Evolutionary conservation across 2,329 filamentous ascomycete species (phyloP), one percentile per base, ranked within the genome.

Genomic region (Stemphylium beticola): DNA sequence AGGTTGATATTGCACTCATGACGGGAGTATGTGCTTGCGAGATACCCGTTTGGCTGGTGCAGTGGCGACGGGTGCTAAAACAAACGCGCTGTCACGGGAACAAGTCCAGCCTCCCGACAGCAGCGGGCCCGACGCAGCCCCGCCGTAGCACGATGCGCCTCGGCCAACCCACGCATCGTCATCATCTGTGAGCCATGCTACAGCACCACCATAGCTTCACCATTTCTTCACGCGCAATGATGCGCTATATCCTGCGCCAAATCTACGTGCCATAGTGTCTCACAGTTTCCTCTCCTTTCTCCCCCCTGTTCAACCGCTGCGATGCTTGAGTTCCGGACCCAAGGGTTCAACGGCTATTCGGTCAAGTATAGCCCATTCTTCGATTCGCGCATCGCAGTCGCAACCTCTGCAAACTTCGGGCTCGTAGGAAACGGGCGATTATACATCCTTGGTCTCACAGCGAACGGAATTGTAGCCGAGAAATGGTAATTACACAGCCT

Each of bases 281-380:
- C 32, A 11, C 4, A 22, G 1, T 33, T 32, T 29, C 14, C 32
- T 4, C 12, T 6, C 9, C 6, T 18, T 2, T 6, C 33, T 18
- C 12, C 12, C 29, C 20, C 20, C 4, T n/a, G 38, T 15, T 14
- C n/a, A 31, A 40, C 20, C 33, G 29, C 34, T 68, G 79, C 60
- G 49, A 97, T 98, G 92, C 88, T 98, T 67, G 92, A 97, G 78
- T 98, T 91, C 79, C 89, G 91, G 61, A 98, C 95, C 18, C 85
- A 91, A 73, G 95, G 95, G 69, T 98, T 87, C 83, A 96, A 98
- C 77, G 93, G 93, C 69, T 97, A 96, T 79, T 91, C 91, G 65
- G 92, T 97, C 77, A 96, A 97, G 79, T 99, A 98, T 82, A 98
- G 93, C 51, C 95, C 95, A 6, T 99, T 97, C 81, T 96, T 96